phyloP scores from a whole-genome alignment of 441 rosid genomes.

The Pelargonium myrrhifolium region DNA sequence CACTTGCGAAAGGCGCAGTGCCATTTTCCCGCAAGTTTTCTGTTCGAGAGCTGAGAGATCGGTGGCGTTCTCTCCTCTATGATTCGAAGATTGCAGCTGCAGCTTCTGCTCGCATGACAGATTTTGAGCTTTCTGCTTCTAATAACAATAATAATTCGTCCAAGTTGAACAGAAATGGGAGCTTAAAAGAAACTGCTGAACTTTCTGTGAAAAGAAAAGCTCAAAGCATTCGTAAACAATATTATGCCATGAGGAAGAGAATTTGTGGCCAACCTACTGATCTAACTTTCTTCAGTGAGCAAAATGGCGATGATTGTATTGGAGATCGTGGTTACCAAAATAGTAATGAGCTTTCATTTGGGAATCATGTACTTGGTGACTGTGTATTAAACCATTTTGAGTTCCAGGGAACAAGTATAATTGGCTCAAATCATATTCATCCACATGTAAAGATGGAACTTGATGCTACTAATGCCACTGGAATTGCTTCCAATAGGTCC shows the following conservation, averaged over 20 bases:
- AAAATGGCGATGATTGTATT: conserved; percentile 12
- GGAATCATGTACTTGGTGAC: conserved; percentile 24
- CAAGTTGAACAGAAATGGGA: conserved; percentile 21
- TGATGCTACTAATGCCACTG: neutral
- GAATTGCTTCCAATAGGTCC: neutral
- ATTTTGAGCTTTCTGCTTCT: conserved; percentile 29
- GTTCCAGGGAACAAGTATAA: conserved; percentile 18
- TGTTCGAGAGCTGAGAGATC: conserved; percentile 37
- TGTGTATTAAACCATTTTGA: conserved; percentile 22
- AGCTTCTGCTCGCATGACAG: conserved; percentile 38
- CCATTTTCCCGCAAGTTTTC: conserved; percentile 46
- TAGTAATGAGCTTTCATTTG: conserved; percentile 14
- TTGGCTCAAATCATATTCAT: conserved; percentile 12
- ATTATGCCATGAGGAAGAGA: conserved; percentile 34
- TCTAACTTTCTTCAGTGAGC: conserved; percentile 16
- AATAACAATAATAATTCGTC: conserved; percentile 1
- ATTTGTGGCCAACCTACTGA: conserved; percentile 20
- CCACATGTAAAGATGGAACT: conserved; percentile 2
- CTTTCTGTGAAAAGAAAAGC: conserved; percentile 24
- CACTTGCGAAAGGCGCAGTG: conserved; percentile 55
- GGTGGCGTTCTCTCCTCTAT: conserved; percentile 57
- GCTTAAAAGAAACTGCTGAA: conserved; percentile 17
- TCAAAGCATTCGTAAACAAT: conserved; percentile 30
- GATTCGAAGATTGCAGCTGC: conserved; percentile 37
- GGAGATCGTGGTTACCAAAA: conserved; percentile 18